These are phyloP conservation scores for Streptanthus diversifolius DNA, from an alignment of 345 rosid species.

Conservation along the genomic window DNA sequence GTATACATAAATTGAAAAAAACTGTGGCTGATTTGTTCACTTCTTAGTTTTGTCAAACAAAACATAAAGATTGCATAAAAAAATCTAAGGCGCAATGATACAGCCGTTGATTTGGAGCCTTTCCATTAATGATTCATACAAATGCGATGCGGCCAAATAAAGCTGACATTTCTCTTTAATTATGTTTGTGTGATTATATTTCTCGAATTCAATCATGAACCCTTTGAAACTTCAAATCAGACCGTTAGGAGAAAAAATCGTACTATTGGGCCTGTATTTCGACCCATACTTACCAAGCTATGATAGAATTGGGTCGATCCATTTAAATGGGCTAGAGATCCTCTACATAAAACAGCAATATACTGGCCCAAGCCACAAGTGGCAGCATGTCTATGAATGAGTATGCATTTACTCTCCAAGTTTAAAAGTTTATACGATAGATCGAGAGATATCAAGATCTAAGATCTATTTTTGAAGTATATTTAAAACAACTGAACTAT, in stretches of 20 bases:
- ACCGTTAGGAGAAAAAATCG: background rate
- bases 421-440: background rate
- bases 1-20: background rate
- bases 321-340: background rate
- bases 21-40: conserved; percentile 9
- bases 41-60: conserved; percentile 5
- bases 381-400: background rate
- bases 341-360: background rate
- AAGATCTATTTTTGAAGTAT: background rate
- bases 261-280: background rate
- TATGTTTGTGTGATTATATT: conserved; percentile 22
- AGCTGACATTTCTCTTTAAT: conserved; percentile 25
- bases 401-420: background rate
- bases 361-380: background rate
- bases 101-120: conserved; percentile 28
- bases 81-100: conserved; percentile 14
- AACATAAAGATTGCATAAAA: conserved; percentile 7
- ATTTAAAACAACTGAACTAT: background rate
- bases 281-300: background rate
- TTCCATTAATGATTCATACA: conserved; percentile 6
- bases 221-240: background rate
- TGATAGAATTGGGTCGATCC: background rate
- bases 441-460: background rate
- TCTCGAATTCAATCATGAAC: conserved; percentile 20
- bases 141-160: conserved; percentile 20